phyloP scores from a whole-genome alignment of 192 early-diverging fungal species.

The Coemansia sp. region DNA sequence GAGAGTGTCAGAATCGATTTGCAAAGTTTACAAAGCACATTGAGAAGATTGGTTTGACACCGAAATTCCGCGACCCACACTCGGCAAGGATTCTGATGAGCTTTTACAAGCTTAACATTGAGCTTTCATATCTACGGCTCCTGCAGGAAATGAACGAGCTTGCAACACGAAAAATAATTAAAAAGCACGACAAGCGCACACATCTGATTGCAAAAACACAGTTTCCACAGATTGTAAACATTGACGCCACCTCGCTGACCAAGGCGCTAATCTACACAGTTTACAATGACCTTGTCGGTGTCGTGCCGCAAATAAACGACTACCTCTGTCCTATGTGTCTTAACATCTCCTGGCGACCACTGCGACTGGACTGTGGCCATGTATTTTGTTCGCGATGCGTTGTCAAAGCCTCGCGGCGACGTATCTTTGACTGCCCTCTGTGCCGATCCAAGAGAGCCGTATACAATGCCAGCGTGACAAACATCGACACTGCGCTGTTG shows the following conservation, averaged over 20 bases:
- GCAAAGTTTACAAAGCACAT: constrained; percentile 51
- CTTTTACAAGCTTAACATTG: constrained; percentile 65
- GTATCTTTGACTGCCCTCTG: constrained; percentile 70
- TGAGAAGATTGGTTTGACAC: constrained; percentile 36
- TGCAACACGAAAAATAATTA: constrained; percentile 81
- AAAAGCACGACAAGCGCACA: constrained; percentile 88
- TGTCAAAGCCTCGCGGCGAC: constrained; percentile 67
- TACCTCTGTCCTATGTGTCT: constrained; percentile 81
- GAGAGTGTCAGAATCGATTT: constrained; percentile 65
- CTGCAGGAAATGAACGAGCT: constrained; percentile 76
- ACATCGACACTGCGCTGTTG: constrained; percentile 65
- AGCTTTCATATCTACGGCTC: constrained; percentile 66
- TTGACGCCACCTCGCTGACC: constrained; percentile 48
- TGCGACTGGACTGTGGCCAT: constrained; percentile 73
- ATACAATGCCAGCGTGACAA: constrained; percentile 57
- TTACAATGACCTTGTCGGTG: constrained; percentile 61
- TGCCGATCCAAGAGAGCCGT: constrained; percentile 69
- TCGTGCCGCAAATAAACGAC: constrained; percentile 82
- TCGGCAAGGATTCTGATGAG: constrained; percentile 44
- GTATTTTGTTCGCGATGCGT: constrained; percentile 80
- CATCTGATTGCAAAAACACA: constrained; percentile 58
- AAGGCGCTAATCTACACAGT: constrained; percentile 64
- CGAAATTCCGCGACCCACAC: constrained; percentile 31
- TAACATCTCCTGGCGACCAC: constrained; percentile 72
- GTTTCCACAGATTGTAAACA: constrained; percentile 47